A percentile compares a stretch with the other conserved stretches of the same genome.
Evolutionary conservation across 1,284 basidiomycete species (phyloP).

Genomic region (Melampsora americana): DNA sequence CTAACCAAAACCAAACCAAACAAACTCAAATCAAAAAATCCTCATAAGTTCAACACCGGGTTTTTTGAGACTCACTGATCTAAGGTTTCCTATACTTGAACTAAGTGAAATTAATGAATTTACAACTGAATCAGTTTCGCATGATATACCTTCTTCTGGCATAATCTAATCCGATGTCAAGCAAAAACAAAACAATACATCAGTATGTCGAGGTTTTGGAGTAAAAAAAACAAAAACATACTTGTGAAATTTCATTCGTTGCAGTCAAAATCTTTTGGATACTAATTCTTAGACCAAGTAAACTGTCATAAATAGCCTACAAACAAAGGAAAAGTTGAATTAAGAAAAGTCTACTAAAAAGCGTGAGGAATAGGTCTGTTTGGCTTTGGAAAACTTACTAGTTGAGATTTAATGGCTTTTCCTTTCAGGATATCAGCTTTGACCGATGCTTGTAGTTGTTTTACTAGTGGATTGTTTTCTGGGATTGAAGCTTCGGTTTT

Average conservation of each 20-base stretch:
- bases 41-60: no score
- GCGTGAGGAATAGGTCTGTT: not conserved
- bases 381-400: slow-evolving; percentile 60
- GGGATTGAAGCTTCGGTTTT: slow-evolving; percentile 45
- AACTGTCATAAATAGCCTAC: slow-evolving; percentile 74
- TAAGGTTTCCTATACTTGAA: not conserved
- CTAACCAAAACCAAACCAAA: not conserved
- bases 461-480: slow-evolving; percentile 61
- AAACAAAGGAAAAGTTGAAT: slow-evolving; percentile 1
- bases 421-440: slow-evolving; percentile 66
- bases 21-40: not conserved
- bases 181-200: not conserved
- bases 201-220: no score
- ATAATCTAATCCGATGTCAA: not conserved
- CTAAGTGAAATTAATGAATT: not conserved
- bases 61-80: not conserved
- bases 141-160: not conserved
- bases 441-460: slow-evolving; percentile 64
- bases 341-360: not conserved
- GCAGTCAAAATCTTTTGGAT: slow-evolving; percentile 73
- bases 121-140: not conserved
- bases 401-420: slow-evolving; percentile 72
- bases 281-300: slow-evolving; percentile 81
- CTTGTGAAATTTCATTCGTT: slow-evolving; percentile 57
- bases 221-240: not conserved